Evolutionary conservation across 2,329 filamentous ascomycete species (phyloP).

Genomic region (Fusarium chlamydosporum): DNA sequence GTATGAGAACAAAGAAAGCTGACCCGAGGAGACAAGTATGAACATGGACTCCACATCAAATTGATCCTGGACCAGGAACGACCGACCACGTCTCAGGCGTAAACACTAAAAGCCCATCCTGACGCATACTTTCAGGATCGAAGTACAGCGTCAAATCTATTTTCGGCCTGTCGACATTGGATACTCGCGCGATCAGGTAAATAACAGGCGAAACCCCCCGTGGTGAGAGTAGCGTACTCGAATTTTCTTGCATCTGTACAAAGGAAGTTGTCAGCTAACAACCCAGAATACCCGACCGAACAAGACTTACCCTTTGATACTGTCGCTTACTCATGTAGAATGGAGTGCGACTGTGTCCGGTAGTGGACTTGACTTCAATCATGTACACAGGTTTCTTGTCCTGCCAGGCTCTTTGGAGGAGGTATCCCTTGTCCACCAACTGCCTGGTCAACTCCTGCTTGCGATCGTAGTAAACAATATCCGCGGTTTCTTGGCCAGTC

Average conservation of each 20-base stretch:
- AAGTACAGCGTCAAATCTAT: slow-evolving; percentile 57
- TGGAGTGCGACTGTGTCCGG: slow-evolving; percentile 53
- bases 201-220: slow-evolving; percentile 41
- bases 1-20: not conserved
- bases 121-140: slow-evolving; percentile 54
- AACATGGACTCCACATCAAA: not conserved
- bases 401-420: slow-evolving; percentile 49
- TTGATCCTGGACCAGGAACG: slow-evolving; percentile 14
- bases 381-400: slow-evolving; percentile 57
- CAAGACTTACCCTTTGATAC: slow-evolving; percentile 56
- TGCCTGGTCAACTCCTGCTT: slow-evolving; percentile 53
- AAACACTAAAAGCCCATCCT: slow-evolving; percentile 44
- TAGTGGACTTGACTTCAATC: slow-evolving; percentile 67
- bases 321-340: slow-evolving; percentile 65
- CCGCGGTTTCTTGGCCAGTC: slow-evolving; percentile 61
- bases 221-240: slow-evolving; percentile 3
- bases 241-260: slow-evolving; percentile 46
- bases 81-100: slow-evolving; percentile 37
- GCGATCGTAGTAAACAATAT: slow-evolving; percentile 62
- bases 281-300: not conserved
- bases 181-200: slow-evolving; percentile 61
- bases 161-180: slow-evolving; percentile 51
- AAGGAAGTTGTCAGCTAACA: not conserved
- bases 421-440: slow-evolving; percentile 55
- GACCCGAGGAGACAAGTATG: fast-evolving